Evolutionary conservation across 305 asterid genomes (phyloP), one percentile per base, ranked within the genome.

Genomic region (Fraxinus sp.): DNA sequence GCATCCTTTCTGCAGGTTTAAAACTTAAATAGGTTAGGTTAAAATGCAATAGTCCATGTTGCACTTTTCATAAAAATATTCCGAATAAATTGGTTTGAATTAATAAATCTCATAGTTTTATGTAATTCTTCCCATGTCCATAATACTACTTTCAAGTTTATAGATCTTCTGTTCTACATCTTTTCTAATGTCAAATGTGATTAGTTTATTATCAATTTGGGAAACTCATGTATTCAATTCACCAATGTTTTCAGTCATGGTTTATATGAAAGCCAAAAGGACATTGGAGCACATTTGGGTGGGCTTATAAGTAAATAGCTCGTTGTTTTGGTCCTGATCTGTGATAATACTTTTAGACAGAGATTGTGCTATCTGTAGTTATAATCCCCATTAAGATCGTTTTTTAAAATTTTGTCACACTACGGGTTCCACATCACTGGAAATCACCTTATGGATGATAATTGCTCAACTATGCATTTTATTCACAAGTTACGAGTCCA

Each of bases 401-500:
- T 70, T 30, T 30, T 30, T 13, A 10, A 26, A 28, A 11, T 70
- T 68, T 32, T 70, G 75, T 28, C 22, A 28, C 39, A 70, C 41
- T 70, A 28, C 41, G 7, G 1, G 74, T 26, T 66, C 74, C 37
- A 66, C 18, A 11, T 28, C 41, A 14, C 41, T 32, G 76, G 76
- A 70, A 70, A 71, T 24, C 36, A 28, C 36, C 74, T 66, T 66
- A 26, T 30, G 22, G 77, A 72, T 72, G 43, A 72, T 43, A 72
- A 33, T 76, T 71, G 81, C 83, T 74, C 76, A 14, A 13, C 39
- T 13, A 13, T 71, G 43, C 13, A 72, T 72, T 72, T 32, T 68
- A 68, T 20, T 79, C 9, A 11, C 7, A 62, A 10, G 30, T 22
- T 22, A 57, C 30, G 39, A 49, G 81, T 52, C 88, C 80, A 36